Conservation (phyloP, 441 rosid species). For the Melastoma candidum region DNA sequence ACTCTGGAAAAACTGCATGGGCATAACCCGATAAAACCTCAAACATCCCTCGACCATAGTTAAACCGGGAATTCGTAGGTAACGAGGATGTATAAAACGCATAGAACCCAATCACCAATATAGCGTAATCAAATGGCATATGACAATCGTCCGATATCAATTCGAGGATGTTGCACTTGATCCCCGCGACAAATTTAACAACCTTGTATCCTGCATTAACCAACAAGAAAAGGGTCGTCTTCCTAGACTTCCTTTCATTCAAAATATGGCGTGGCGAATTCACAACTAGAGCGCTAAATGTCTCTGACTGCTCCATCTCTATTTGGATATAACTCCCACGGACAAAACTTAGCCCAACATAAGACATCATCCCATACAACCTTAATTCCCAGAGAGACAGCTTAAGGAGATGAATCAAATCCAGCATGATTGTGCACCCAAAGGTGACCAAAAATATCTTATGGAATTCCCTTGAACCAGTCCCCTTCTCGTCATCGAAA, state of each 20-base stretch:
- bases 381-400: slow-evolving; percentile 74
- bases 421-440: slow-evolving; percentile 60
- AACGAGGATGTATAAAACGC: slow-evolving; percentile 85
- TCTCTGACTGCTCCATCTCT: slow-evolving; percentile 54
- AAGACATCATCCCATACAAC: slow-evolving; percentile 60
- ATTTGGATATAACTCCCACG: slow-evolving; percentile 35
- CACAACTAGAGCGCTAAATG: slow-evolving; percentile 40
- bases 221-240: slow-evolving; percentile 83
- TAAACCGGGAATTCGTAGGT: slow-evolving; percentile 82
- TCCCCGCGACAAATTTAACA: slow-evolving; percentile 82
- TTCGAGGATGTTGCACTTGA: slow-evolving; percentile 96
- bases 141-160: slow-evolving; percentile 93
- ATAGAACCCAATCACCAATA: slow-evolving; percentile 79
- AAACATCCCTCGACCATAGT: slow-evolving; percentile 91
- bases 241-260: slow-evolving; percentile 92
- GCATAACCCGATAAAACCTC: slow-evolving; percentile 93
- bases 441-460: slow-evolving; percentile 66
- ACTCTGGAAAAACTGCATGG: slow-evolving; percentile 82
- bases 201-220: slow-evolving; percentile 83
- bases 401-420: slow-evolving; percentile 71
- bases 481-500: slow-evolving; percentile 50
- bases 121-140: slow-evolving; percentile 98
- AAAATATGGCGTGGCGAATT: slow-evolving; percentile 74
- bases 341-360: slow-evolving; percentile 53
- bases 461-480: slow-evolving; percentile 46